Evolutionary conservation across 805 yeast species (phyloP).

Genomic region (Naumovozyma castellii): DNA sequence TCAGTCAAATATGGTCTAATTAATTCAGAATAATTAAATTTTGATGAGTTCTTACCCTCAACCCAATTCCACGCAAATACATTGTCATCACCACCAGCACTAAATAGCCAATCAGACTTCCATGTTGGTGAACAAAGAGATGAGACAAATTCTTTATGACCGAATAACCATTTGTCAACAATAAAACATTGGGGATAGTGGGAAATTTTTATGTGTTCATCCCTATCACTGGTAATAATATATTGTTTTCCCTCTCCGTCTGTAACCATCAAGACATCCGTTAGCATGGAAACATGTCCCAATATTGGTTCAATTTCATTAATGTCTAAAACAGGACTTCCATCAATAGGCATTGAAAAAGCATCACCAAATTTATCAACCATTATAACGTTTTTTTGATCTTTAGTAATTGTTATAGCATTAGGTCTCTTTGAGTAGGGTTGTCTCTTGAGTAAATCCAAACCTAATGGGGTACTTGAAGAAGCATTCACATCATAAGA

Average conservation of each 20-base stretch:
- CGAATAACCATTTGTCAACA: constrained; percentile 76
- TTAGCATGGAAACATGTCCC: constrained; percentile 95
- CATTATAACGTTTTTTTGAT: constrained; percentile 45
- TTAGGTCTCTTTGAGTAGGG: constrained; percentile 89
- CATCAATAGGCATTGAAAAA: constrained; percentile 45
- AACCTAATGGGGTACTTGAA: constrained; percentile 30
- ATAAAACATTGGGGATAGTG: constrained; percentile 69
- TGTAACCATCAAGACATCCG: constrained; percentile 42
- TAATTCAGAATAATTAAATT: constrained; percentile 39
- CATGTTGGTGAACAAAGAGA: constrained; percentile 47
- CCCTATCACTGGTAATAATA: constrained; percentile 80
- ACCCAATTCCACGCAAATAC: constrained; percentile 77
- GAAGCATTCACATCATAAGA: constrained; percentile 20
- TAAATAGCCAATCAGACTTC: constrained; percentile 43
- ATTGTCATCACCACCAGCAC: constrained; percentile 87
- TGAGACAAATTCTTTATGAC: constrained; percentile 78
- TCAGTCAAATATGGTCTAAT: constrained; percentile 40
- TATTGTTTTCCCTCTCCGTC: constrained; percentile 33
- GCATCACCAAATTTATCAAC: constrained; percentile 98
- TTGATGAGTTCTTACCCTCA: constrained; percentile 38
- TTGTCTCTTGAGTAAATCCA: constrained; percentile 55
- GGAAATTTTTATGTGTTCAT: constrained; percentile 86
- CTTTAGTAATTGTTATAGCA: constrained; percentile 52
- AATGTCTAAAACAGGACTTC: constrained; percentile 26
- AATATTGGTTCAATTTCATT: constrained; percentile 55